Evolutionary conservation across 2,329 filamentous ascomycete genomes (phyloP).

Genomic region (Aspergillus udagawae): DNA sequence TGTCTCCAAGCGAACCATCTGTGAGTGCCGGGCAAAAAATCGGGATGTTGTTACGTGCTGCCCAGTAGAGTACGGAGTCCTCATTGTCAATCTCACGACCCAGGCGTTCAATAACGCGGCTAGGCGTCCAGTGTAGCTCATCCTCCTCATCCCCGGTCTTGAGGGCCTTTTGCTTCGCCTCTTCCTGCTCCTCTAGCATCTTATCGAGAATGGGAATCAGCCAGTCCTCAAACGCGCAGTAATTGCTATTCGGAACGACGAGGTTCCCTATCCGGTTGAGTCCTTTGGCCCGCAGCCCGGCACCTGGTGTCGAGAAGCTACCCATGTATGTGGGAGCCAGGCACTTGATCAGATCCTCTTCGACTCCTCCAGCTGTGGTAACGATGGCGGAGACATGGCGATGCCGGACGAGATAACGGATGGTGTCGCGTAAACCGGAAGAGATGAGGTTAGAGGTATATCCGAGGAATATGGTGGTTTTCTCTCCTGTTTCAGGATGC

Average conservation of each 20-base stretch:
- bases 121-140: conserved; percentile 85
- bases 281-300: conserved; percentile 74
- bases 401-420: conserved; percentile 91
- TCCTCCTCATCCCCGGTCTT: conserved; percentile 50
- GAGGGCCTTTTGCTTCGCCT: conserved; percentile 56
- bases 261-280: conserved; percentile 96
- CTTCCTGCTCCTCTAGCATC: conserved; percentile 92
- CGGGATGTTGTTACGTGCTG: conserved; percentile 92
- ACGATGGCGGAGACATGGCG: conserved; percentile 89
- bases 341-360: conserved; percentile 98
- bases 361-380: conserved; percentile 89
- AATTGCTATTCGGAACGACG: conserved; percentile 93
- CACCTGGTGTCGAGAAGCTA: conserved; percentile 73
- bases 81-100: conserved; percentile 94
- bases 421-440: conserved; percentile 83
- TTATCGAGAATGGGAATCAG: conserved; percentile 88
- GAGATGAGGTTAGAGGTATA: conserved; percentile 98
- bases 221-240: conserved; percentile 98
- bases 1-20: conserved; percentile 91
- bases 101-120: conserved; percentile 82
- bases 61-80: conserved; percentile 93
- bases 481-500: conserved; percentile 71
- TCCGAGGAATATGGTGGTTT: conserved; percentile 91
- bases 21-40: conserved; percentile 96
- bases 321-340: conserved; percentile 91